These are phyloP conservation scores for Termitomyces sp. DNA, from an alignment of 768 basidiomycete species.

Conservation along the genomic window DNA sequence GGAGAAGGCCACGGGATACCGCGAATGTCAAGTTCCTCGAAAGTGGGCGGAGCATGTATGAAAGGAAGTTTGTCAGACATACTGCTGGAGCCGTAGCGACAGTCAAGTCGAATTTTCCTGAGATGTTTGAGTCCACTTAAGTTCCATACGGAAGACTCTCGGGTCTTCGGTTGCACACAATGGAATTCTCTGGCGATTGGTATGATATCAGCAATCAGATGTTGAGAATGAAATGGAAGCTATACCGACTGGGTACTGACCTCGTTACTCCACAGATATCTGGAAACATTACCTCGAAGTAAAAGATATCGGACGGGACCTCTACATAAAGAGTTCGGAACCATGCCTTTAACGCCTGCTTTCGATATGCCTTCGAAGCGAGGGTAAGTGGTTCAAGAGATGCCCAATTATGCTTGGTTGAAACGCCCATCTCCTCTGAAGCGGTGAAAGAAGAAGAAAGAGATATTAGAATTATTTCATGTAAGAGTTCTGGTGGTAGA, in stretches of 20 bases:
- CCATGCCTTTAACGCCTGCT: conserved; percentile 24
- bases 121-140: conserved; percentile 17
- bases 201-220: not conserved
- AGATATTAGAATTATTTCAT: conserved; percentile 23
- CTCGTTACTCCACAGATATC: conserved; percentile 14
- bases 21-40: conserved; percentile 24
- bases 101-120: conserved; percentile 22
- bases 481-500: conserved; percentile 28
- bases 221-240: not conserved
- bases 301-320: conserved; percentile 17
- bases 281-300: conserved; percentile 19
- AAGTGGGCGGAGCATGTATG: conserved; percentile 17
- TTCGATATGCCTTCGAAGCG: conserved; percentile 23
- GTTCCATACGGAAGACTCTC: conserved; percentile 18
- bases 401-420: conserved; percentile 22
- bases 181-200: conserved; percentile 22
- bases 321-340: conserved; percentile 23
- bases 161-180: conserved; percentile 18
- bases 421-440: conserved; percentile 11
- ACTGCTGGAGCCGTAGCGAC: conserved; percentile 13
- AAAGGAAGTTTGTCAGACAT: conserved; percentile 17
- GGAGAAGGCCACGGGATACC: conserved; percentile 27
- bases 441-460: conserved; percentile 9
- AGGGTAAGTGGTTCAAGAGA: conserved; percentile 22
- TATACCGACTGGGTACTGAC: conserved; percentile 5